These are phyloP conservation scores for Teratosphaeria viscida DNA, from an alignment of 2,329 filamentous ascomycete species.

Conservation along the genomic window DNA sequence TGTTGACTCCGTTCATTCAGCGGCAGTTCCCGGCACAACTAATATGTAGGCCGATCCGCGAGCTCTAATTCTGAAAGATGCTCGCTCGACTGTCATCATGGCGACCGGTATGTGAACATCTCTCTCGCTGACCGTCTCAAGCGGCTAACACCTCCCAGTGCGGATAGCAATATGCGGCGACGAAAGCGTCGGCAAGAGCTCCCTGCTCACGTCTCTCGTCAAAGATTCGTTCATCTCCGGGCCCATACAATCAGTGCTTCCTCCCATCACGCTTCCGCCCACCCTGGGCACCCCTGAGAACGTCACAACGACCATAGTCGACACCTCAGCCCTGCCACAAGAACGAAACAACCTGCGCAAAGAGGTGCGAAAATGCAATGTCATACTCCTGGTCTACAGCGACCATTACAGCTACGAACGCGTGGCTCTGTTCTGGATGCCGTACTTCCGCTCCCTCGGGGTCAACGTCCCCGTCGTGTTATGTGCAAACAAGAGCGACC, in stretches of 20 bases:
- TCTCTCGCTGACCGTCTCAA: not conserved
- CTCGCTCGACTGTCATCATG: not conserved
- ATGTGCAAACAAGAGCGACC: conserved; percentile 95
- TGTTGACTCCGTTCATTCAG: too few relatives aligned
- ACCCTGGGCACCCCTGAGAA: conserved; percentile 90
- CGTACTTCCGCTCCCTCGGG: conserved; percentile 92
- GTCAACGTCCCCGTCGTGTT: conserved; percentile 96
- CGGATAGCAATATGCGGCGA: conserved; percentile 95
- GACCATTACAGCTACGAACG: conserved; percentile 99
- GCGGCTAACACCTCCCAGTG: conserved; percentile 42
- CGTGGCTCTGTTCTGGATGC: conserved; percentile 96
- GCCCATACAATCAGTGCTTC: conserved; percentile 85
- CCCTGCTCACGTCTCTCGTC: conserved; percentile 62
- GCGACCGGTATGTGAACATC: not conserved
- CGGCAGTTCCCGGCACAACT: not conserved
- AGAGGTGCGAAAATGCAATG: conserved; percentile 93
- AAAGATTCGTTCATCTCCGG: conserved; percentile 86
- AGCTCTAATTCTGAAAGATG: not conserved
- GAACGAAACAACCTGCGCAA: conserved; percentile 83
- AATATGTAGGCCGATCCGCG: not conserved
- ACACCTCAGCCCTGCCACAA: conserved; percentile 89
- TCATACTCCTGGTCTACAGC: conserved; percentile 91
- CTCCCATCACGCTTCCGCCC: conserved; percentile 88
- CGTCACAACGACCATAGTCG: conserved; percentile 93
- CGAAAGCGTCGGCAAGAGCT: conserved; percentile 89